Evolutionary conservation across 116 monocot species (phyloP), one percentile per base, ranked within the genome.

Genomic region (Iris pallida): DNA sequence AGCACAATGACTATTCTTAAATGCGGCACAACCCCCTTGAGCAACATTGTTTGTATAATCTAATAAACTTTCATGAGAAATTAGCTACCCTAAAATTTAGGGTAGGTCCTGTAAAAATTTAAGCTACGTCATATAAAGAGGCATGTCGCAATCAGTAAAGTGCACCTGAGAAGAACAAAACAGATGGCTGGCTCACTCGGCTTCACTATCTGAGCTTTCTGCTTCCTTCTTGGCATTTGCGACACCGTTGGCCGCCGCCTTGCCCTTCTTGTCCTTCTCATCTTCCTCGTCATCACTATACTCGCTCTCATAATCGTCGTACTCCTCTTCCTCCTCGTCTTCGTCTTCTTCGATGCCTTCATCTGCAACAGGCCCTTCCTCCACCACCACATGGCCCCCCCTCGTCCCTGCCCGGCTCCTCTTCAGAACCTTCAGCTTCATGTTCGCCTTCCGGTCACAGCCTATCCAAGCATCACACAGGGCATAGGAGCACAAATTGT

Each of bases 281-380:
- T 84, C 77, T 12, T 82, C 78, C 10, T 91, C 91, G 52, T 93
- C 93, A 10, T 86, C 84, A 43, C 89, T 93, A 55, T 93, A 93
- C 74, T 93, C 93, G 19, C 93, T 93, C 83, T 83, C 89, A 14
- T 81, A 83, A 58, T 92, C 88, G 71, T 88, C 83, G 16, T 81
- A 73, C 0, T 80, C 75, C 17, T 91, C 86, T 71, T 88, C 88
- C 13, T 78, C 74, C 61, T 86, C 92, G 54, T 88, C 88, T 49
- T 84, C 86, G 40, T 88, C 93, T 17, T 88, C 88, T 61, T 92
- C 83, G 17, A 71, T 58, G 5, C 64, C 81, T 8, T 80, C 83
- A 9, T 83, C 88, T 46, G 69, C 75, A 0, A 20, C 67, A 9
- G 64, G 53, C 4, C 77, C 76, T 70, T 86, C 88, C 44, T 81